Base-by-base conservation (phyloP, 345 rosid species). In the Gossypium bickii region DNA sequence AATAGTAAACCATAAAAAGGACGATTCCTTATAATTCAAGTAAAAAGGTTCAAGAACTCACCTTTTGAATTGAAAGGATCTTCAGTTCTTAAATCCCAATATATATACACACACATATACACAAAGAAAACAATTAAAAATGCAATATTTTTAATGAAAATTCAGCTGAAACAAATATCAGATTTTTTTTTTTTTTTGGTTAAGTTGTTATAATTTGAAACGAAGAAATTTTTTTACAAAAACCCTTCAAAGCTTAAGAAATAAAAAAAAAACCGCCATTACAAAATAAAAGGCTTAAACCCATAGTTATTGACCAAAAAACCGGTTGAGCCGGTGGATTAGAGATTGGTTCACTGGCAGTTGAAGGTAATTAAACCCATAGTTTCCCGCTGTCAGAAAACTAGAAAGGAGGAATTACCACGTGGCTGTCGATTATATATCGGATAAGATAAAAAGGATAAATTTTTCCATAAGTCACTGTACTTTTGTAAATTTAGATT, bases 251-350 rank as follows among this genome's bases (percentile, higher is more conserved):
- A 76, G 34, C 41, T 34, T 34, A 34, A 34, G 41, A 34, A 34
- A 4, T 34, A 5, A 34, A 34, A 4, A 80, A 24, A 59, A 82
- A 83, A 77, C 77, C 83, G 81, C 77, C 76, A n/a, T 59, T 5
- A 55, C 78, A 45, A 64, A 63, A n/a, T 25, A 25, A 27, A 66
- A 78, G 25, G 77, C 91, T 84, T 80, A 90, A 92, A 87, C 93
- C 96, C 83, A 49, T 62, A 27, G 11, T 49, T 70, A 43, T 72
- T 63, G 72, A 78, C 92, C 86, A 83, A 81, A 73, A 65, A 82
- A 85, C 89, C 67, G 81, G 85, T 72, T 10, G 51, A 74, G 62
- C 82, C 75, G 66, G 89, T 80, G 13, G 64, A 66, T 24, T 34
- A 3, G 51, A 49, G 38, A 24, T 45, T 20, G 51, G 24, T 56